Evolutionary conservation across 805 yeast species (phyloP).

Genomic region (Saturnispora serradocipensis): DNA sequence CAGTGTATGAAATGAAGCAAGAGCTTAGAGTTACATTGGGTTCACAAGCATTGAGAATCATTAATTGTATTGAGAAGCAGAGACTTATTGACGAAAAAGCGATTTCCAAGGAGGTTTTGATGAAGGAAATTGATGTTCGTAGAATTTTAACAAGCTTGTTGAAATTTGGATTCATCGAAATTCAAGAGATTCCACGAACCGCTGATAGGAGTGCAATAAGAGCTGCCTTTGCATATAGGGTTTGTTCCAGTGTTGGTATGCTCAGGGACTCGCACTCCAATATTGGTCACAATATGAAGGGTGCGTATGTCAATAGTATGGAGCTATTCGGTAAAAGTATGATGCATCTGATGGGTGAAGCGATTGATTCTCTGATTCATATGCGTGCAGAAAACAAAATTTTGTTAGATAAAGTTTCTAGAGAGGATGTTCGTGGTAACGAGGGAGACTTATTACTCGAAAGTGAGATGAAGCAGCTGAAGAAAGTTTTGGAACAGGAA

Average conservation of each 20-base stretch:
- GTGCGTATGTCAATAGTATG: conserved; percentile 24
- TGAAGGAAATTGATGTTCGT: conserved; percentile 71
- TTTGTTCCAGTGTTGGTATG: conserved; percentile 22
- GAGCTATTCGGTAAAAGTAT: conserved; percentile 33
- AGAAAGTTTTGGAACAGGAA: conserved; percentile 50
- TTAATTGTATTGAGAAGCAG: conserved; percentile 65
- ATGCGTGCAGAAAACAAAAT: conserved; percentile 54
- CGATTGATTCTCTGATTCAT: conserved; percentile 40
- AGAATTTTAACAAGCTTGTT: conserved; percentile 59
- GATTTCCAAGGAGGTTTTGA: conserved; percentile 62
- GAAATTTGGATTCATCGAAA: conserved; percentile 63
- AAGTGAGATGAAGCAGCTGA: conserved; percentile 66
- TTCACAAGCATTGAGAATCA: conserved; percentile 54
- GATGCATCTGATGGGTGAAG: conserved; percentile 43
- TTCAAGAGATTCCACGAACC: conserved; percentile 90
- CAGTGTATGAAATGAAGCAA: conserved; percentile 45
- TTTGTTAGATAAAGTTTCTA: conserved; percentile 66
- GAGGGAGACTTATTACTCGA: conserved; percentile 68
- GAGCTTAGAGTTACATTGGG: conserved; percentile 56
- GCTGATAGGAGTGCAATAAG: conserved; percentile 87
- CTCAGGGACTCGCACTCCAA: conserved; percentile 2
- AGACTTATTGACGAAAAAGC: conserved; percentile 79
- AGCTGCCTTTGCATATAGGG: conserved; percentile 71
- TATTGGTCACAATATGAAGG: conserved; percentile 1
- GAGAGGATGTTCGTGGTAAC: conserved; percentile 84